Evolutionary conservation across 495 filamentous ascomycete genomes (phyloP), one percentile per base, ranked within the genome.

Genomic region (Penicillium crystallinum): DNA sequence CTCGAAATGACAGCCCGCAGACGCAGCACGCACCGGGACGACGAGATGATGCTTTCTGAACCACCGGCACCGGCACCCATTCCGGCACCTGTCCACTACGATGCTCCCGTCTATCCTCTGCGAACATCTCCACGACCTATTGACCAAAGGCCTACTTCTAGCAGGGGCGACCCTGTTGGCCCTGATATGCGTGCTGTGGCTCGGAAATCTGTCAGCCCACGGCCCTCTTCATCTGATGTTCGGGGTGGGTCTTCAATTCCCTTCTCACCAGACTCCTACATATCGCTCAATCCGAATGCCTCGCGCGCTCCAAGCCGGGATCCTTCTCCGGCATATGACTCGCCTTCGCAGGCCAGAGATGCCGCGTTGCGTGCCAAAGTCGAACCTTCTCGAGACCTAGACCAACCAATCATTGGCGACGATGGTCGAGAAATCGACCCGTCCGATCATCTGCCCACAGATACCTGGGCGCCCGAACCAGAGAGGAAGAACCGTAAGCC

Each of bases 401-500:
- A 67, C n/a, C 72, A 68, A 3, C 78, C 76, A 7, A 91, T 97
- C 45, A 85, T 90, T 48, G 89, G 85, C 0, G 83, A 87, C 49
- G 85, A 93, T 66, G 95, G 93, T 12, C 80, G 88, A 27, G 86
- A 91, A 50, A 83, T 97, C 51, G 93, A 97, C 64, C 92, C 90
- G 0, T 91, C 88, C 2, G 93, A 98, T 66, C 90, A 97, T 63
- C 81, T 98, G 0, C 93, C 92, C 0, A 81, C 89, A 39, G 86
- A 91, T 33, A 89, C 85, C 4, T 97, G 91, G 88, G 93, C 93
- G 0, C 93, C 93, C 0, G 91, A 97, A 64, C 92, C 92, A 1
- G 92, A 97, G 59, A 76, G 77, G 21, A 93, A 90, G 67, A 79
- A 76, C 33, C 77, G 81, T 42, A 81, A 81, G 22, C 73, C 81